Evolutionary conservation across 2,329 filamentous ascomycete species (phyloP), one percentile per base, ranked within the genome.

Genomic region (Thielaviopsis euricoi): DNA sequence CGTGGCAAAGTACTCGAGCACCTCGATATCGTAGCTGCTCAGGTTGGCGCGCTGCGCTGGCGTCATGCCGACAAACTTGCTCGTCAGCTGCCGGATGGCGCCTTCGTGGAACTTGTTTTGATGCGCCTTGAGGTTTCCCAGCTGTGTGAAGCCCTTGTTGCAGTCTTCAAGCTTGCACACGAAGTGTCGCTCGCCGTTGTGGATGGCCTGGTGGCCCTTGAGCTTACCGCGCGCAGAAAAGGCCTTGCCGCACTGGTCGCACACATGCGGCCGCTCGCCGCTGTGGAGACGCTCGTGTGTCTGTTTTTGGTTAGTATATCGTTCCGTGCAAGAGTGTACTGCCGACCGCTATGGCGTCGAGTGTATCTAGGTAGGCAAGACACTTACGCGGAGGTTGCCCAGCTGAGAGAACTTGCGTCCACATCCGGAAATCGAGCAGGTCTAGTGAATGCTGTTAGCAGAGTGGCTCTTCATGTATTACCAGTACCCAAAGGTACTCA

Each of bases 101-200:
- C 79, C 72, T 43, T 80, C 79, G 70, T 97, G 91, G 68, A 95
- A 96, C 66, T 90, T 91, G 73, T 96, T 96, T 71, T 95, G 89
- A 66, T 97, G 91, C 2, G 86, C 87, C 85, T 97, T 97, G 64
- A 96, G 79, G 66, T 96, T 96, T 9, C 91, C 91, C 1, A 91
- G 79, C 64, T 94, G 87, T 0, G 88, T 94, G 67, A 96, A 96
- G 50, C 83, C 78, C 73, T 95, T 96, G 61, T 82, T 81, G 71
- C 91, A 97, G 61, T 82, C 78, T 64, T 95, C 89, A 7, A 96
- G 76, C 61, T 79, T 82, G 71, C 91, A 97, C 29, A 81, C 79
- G 67, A 86, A 95, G 1, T 84, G 86, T 70, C 93, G 94, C 43
- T 80, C 76, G 52, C 83, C 78, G 61, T 83, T 77, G 69, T 95